phyloP scores from a whole-genome alignment of 306 rosid genomes.

The Sphenostylis stenocarpa region DNA sequence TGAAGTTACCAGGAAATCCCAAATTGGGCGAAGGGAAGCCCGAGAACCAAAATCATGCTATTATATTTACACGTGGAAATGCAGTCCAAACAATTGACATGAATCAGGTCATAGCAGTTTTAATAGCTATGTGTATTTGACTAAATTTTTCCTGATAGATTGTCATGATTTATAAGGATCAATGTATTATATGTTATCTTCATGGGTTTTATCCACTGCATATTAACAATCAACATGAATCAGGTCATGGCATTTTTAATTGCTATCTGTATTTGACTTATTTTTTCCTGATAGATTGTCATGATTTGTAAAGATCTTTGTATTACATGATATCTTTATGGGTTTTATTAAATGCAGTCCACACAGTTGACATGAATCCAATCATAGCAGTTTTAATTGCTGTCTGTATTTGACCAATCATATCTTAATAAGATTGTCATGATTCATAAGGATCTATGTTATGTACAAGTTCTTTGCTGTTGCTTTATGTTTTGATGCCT shows the following conservation, averaged over 20 bases:
- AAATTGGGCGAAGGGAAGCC: slow-evolving; percentile 98
- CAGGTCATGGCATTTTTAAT: too few relatives aligned
- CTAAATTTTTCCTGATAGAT: neutral
- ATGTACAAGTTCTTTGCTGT: neutral
- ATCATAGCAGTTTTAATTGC: slow-evolving; percentile 38
- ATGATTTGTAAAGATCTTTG: too few relatives aligned
- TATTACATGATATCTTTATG: too few relatives aligned
- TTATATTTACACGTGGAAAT: slow-evolving; percentile 94
- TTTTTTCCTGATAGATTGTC: neutral
- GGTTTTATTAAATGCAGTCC: slow-evolving; percentile 56
- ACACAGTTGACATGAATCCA: slow-evolving; percentile 98
- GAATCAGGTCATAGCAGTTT: slow-evolving; percentile 75
- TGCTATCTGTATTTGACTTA: neutral
- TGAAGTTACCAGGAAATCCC: slow-evolving; percentile 90
- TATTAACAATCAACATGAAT: too few relatives aligned
- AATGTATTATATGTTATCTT: too few relatives aligned
- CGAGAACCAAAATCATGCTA: slow-evolving; percentile 94
- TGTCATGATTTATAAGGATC: too few relatives aligned
- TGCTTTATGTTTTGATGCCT: slow-evolving; percentile 24
- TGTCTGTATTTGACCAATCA: neutral
- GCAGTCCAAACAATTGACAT: slow-evolving; percentile 95
- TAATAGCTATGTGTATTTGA: neutral
- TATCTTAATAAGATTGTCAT: neutral
- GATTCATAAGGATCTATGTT: neutral
- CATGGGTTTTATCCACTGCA: slow-evolving; percentile 42